These are phyloP conservation scores for Micractinium sp. DNA, from an alignment of 139 green algal species.

Conservation along the genomic window DNA sequence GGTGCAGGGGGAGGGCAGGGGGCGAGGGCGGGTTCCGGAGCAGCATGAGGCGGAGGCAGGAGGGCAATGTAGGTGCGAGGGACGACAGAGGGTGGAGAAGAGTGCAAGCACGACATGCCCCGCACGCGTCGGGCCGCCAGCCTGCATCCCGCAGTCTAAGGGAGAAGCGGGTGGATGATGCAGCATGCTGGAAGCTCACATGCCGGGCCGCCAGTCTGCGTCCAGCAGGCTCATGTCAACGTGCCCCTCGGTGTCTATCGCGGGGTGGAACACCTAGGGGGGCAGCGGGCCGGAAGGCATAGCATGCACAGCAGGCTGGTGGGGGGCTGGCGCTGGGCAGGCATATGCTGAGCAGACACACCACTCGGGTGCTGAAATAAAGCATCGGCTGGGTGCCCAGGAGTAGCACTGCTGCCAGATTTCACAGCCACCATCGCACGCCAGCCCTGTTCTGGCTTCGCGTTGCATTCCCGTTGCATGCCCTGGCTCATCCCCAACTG, in stretches of 20 bases:
- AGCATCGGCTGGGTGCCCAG: no score
- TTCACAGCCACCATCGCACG: background rate
- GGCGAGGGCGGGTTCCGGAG: background rate
- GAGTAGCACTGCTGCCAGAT: background rate
- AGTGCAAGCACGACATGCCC: no score
- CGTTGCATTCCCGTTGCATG: background rate
- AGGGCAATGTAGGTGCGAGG: no score
- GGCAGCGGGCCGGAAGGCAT: background rate
- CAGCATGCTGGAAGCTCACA: background rate
- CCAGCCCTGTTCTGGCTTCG: background rate
- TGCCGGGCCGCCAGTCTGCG: constrained; percentile 24
- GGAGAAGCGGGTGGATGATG: background rate
- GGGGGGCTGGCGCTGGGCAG: no score
- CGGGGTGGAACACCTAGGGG: constrained; percentile 31
- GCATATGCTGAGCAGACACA: no score
- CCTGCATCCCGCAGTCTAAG: constrained; percentile 11
- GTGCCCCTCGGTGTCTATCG: constrained; percentile 24
- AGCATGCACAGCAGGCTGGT: background rate
- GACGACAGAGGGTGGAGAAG: no score
- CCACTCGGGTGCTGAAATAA: no score
- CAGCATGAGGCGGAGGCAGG: background rate
- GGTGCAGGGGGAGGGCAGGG: background rate
- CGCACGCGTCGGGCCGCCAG: constrained; percentile 13
- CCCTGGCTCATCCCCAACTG: background rate
- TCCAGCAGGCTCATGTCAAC: constrained; percentile 27